These are phyloP conservation scores for Polyporus tsugae DNA, from an alignment of 1,284 basidiomycete species.

Conservation along the genomic window DNA sequence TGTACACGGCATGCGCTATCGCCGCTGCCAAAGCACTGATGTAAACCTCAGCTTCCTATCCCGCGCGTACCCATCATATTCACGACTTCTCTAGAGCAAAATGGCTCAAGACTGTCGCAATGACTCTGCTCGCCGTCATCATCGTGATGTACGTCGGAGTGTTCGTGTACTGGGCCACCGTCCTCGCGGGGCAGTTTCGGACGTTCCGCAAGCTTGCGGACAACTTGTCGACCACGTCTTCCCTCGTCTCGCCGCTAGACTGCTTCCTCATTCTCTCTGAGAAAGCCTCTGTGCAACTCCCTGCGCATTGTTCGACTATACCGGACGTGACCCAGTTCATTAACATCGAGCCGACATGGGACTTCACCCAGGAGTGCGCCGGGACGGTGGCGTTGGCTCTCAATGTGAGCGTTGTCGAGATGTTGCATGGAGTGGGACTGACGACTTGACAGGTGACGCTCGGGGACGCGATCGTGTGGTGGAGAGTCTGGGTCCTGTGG, in stretches of 20 bases:
- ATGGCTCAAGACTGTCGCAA: not conserved
- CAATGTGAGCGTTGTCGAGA: not conserved
- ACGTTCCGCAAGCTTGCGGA: not conserved
- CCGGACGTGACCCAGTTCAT: not conserved
- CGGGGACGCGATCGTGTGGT: slow-evolving; percentile 4
- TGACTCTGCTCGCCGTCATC: not conserved
- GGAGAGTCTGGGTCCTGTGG: slow-evolving; percentile 3
- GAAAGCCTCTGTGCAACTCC: not conserved
- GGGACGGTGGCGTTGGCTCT: not conserved
- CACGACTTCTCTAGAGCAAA: not conserved
- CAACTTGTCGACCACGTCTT: not conserved
- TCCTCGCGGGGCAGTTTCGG: slow-evolving; percentile 1
- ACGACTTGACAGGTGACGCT: not conserved
- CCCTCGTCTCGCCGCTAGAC: not conserved
- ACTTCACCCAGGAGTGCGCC: slow-evolving; percentile 1
- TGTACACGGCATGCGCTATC: not conserved
- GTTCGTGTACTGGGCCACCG: not conserved
- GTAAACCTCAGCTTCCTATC: not conserved
- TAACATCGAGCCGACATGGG: not conserved
- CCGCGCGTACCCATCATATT: not conserved
- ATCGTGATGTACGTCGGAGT: not conserved
- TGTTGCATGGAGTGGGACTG: not conserved
- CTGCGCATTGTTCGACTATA: not conserved
- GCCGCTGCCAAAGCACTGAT: not conserved
- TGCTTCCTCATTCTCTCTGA: not conserved